phyloP scores from a whole-genome alignment of 2,329 filamentous ascomycete genomes.

The Endoconidiophora laricicola region DNA sequence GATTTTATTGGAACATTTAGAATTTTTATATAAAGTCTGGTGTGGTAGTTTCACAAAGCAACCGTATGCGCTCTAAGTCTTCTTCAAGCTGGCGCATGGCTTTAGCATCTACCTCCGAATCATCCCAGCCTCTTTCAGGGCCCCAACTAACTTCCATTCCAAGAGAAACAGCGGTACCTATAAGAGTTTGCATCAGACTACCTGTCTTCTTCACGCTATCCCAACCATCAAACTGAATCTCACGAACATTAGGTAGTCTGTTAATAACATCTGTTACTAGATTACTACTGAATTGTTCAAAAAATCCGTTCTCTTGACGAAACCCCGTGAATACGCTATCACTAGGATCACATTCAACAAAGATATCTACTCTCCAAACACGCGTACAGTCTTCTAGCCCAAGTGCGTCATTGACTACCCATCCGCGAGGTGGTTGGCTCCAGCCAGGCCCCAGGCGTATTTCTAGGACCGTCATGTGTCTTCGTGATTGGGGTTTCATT shows the following conservation, averaged over 20 bases:
- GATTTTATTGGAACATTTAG: no score
- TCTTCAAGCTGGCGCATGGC: not conserved
- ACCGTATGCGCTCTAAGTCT: no score
- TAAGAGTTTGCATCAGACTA: conserved; percentile 44
- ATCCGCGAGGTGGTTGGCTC: conserved; percentile 51
- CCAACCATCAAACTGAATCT: conserved; percentile 55
- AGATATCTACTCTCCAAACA: conserved; percentile 44
- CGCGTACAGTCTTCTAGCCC: conserved; percentile 45
- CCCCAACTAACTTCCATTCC: conserved; percentile 48
- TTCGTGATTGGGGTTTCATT: conserved; percentile 42
- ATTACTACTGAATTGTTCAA: conserved; percentile 46
- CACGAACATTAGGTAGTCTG: conserved; percentile 36
- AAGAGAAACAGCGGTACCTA: conserved; percentile 32
- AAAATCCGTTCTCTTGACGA: conserved; percentile 48
- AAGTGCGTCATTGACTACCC: conserved; percentile 49
- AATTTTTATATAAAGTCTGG: no score
- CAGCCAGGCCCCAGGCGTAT: conserved; percentile 58
- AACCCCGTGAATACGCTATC: conserved; percentile 52
- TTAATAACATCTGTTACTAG: conserved; percentile 41
- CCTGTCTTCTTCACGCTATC: conserved; percentile 47
- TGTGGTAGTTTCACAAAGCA: no score
- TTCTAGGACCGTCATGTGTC: conserved; percentile 46
- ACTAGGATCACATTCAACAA: conserved; percentile 57
- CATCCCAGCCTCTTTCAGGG: conserved; percentile 47
- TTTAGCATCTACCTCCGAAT: conserved; percentile 26